Evolutionary conservation across 306 rosid genomes (phyloP).

Genomic region (Prunus kanzakura): DNA sequence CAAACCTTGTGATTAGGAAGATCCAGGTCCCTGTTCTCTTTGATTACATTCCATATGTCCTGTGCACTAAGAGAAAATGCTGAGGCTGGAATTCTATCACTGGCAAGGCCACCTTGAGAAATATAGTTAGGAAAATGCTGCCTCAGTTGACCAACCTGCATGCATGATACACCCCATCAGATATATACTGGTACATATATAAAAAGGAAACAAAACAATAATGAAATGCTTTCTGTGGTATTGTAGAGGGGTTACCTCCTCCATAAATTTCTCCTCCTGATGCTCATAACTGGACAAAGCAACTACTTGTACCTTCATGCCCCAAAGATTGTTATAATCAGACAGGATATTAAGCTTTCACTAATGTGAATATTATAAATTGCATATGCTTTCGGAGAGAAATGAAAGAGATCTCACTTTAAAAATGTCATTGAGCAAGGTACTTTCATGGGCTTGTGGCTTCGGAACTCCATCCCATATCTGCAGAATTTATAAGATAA

Average conservation of each 20-base stretch:
- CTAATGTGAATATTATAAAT: background rate
- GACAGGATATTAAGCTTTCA: background rate
- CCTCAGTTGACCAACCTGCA: constrained; percentile 80
- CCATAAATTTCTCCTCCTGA: constrained; percentile 77
- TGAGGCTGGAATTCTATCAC: constrained; percentile 92
- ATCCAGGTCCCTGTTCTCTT: constrained; percentile 89
- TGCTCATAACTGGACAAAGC: constrained; percentile 87
- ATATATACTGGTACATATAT: background rate
- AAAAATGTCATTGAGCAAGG: constrained; percentile 79
- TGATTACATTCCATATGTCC: constrained; percentile 83
- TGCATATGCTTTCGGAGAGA: constrained; percentile 4
- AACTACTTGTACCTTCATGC: constrained; percentile 72
- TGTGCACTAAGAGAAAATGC: constrained; percentile 88
- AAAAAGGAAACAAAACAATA: background rate
- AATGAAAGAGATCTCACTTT: constrained; percentile 51
- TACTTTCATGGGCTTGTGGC: constrained; percentile 65
- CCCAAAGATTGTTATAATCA: constrained; percentile 5
- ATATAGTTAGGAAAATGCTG: constrained; percentile 74
- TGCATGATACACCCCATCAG: constrained; percentile 13
- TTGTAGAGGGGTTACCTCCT: constrained; percentile 61
- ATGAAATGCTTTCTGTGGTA: constrained; percentile 5
- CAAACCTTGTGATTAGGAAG: constrained; percentile 97
- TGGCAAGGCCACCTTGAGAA: constrained; percentile 89
- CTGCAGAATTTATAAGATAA: constrained; percentile 44
- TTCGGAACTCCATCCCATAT: constrained; percentile 88